Conservation (phyloP, 1,284 basidiomycete species). For the Boletus holoroseus region DNA sequence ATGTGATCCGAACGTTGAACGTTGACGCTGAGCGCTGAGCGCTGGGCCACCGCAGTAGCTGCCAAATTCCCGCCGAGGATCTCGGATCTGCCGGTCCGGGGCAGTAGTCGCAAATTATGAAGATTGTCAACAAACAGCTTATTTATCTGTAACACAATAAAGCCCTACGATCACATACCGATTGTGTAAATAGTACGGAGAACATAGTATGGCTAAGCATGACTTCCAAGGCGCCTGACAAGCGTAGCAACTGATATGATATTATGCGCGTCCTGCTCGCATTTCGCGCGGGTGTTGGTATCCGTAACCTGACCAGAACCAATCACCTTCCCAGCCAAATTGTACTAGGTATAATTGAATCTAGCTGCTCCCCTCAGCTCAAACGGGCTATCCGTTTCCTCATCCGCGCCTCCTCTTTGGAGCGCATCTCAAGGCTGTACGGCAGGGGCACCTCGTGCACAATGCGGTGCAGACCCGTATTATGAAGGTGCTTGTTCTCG, state of each 20-base stretch:
- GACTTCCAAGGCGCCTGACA: neutral
- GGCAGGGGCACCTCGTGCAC: constrained; percentile 73
- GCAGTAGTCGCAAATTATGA: too few species aligned
- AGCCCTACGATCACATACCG: too few species aligned
- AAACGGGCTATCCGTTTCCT: constrained; percentile 22
- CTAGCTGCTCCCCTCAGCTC: constrained; percentile 12
- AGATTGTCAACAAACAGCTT: too few species aligned
- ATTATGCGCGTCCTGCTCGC: neutral
- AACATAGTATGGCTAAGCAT: neutral
- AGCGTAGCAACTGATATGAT: neutral
- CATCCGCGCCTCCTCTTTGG: constrained; percentile 9
- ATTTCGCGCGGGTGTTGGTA: neutral
- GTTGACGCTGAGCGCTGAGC: neutral
- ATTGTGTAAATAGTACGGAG: too few species aligned
- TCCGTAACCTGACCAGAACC: neutral
- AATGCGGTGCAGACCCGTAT: constrained; percentile 75
- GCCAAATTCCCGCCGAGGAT: too few species aligned
- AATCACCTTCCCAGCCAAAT: neutral
- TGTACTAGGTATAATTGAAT: too few species aligned
- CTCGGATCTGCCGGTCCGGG: too few species aligned
- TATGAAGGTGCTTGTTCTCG: constrained; percentile 84
- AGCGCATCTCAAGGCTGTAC: constrained; percentile 48
- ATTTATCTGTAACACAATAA: too few species aligned
- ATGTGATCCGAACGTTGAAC: neutral
- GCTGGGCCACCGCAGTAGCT: too few species aligned